Base-by-base conservation (phyloP, 129 eudicot species). In the Escallonia rubra region DNA sequence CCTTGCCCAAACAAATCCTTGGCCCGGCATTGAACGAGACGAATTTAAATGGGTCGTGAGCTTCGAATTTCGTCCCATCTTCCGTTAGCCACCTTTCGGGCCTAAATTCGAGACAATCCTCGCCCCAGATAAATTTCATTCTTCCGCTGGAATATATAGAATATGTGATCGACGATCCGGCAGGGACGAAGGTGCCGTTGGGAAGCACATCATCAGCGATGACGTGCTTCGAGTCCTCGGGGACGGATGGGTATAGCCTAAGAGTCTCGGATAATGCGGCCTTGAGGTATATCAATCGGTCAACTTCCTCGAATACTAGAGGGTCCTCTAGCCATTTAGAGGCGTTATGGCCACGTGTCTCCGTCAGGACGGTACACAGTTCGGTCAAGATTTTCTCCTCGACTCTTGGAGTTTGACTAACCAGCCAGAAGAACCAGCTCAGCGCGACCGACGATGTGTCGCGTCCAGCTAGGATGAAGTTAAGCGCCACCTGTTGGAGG, bases 391-490 rank as follows among this genome's bases (percentile, higher is more conserved):
- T 82, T 60, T 87, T 81, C 8, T 59, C 81, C 59, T 88, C 95
- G 1, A 85, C 91, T 4, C 70, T 42, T 0, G 83, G 84, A 73
- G 74, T 79, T 39, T 42, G 72, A 1, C 72, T 81, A 5, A 88
- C 88, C 0, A 83, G 74, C 74, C 79, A 88, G 59, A 88, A 88
- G 65, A 88, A 88, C 95, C 95, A 88, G 72, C 95, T 88, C 23
- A 88, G 82, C 43, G 95, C 95, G 2, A 88, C 95, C 0, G 95
- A 88, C 60, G 95, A 84, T 42, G 95, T 88, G 86, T 88, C 95
- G 12, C 90, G 91, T 49, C 95, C 95, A 65, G 95, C 95, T 74
- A 88, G 52, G 82, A 88, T 84, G 77, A 88, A 88, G 47, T 87
- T 87, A n/a, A 87, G 88, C 16, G 80, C 90, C 77, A 87, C 90